Percentiles rank a stretch among this genome's conserved stretches.
Conservation (phyloP, 345 rosid species). For the Eucalyptus pumila region DNA sequence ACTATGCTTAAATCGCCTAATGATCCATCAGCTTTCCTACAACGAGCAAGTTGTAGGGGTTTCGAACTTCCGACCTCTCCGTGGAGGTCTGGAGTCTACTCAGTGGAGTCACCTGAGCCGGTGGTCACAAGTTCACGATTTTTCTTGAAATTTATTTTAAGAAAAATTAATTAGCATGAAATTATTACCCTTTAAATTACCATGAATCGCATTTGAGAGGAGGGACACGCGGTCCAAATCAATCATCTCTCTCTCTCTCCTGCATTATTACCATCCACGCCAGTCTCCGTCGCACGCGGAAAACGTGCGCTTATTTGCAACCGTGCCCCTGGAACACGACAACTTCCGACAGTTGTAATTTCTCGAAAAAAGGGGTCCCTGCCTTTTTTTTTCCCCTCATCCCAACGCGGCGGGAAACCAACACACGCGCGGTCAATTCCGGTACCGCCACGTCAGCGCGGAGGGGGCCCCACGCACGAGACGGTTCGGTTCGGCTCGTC, state of each 20-base stretch:
- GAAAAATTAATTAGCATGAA: not conserved
- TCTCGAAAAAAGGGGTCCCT: not conserved
- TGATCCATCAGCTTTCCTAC: no score
- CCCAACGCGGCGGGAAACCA: not conserved
- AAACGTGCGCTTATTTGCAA: not conserved
- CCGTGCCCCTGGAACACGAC: not conserved
- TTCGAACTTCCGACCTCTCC: no score
- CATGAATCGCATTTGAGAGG: not conserved
- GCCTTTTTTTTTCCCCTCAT: not conserved
- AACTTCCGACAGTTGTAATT: not conserved
- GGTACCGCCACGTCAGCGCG: not conserved
- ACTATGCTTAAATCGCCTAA: no score
- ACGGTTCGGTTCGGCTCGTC: not conserved
- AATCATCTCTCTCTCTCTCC: not conserved
- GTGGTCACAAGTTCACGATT: fast-evolving
- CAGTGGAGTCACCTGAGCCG: no score
- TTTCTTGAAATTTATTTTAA: no score
- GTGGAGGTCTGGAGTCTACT: no score
- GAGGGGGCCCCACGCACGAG: not conserved
- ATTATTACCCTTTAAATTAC: not conserved
- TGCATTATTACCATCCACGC: not conserved
- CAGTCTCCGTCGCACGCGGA: not conserved
- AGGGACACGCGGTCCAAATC: not conserved
- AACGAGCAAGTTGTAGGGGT: no score
- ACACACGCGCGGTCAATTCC: not conserved